Conservation (phyloP, 2,329 filamentous ascomycete genomes). For the Metarhizium sp. region DNA sequence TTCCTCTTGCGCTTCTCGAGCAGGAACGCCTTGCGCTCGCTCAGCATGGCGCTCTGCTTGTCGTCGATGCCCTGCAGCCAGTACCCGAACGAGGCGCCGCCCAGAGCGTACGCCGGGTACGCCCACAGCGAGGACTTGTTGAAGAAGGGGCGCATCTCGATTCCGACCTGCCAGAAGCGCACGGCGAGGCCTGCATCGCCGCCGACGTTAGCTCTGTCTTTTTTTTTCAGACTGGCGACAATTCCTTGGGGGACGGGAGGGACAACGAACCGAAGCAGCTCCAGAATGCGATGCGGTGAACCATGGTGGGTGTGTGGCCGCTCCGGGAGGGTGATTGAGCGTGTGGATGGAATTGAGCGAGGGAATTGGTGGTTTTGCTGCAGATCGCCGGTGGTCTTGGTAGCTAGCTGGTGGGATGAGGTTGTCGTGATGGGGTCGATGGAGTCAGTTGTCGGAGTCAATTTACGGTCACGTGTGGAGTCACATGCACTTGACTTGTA, state of each 20-base stretch:
- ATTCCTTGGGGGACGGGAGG: neutral
- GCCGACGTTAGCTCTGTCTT: neutral
- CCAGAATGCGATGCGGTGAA: conserved; percentile 68
- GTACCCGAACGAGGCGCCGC: conserved; percentile 90
- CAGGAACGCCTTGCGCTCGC: conserved; percentile 68
- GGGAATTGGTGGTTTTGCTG: neutral
- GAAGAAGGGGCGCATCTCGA: conserved; percentile 96
- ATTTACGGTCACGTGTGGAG: conserved; percentile 6
- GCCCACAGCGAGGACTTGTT: conserved; percentile 76
- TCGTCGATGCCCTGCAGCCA: conserved; percentile 90
- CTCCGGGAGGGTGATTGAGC: neutral
- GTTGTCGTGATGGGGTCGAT: conserved; percentile 13
- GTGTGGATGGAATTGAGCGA: neutral
- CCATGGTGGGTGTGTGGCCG: conserved; percentile 37
- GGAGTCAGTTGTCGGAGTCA: conserved; percentile 1
- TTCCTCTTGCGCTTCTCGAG: conserved; percentile 81
- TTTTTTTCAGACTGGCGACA: neutral
- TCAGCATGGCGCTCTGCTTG: conserved; percentile 66
- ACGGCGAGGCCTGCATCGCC: conserved; percentile 65
- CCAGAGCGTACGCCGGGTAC: conserved; percentile 79
- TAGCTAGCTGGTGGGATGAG: conserved; percentile 6
- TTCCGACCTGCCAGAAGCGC: conserved; percentile 92
- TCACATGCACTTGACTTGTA: conserved; percentile 1
- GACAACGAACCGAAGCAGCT: conserved; percentile 72
- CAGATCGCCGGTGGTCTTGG: neutral